Base-by-base conservation (phyloP, 2,329 filamentous ascomycete species). In the Pseudocercospora fuligena region DNA sequence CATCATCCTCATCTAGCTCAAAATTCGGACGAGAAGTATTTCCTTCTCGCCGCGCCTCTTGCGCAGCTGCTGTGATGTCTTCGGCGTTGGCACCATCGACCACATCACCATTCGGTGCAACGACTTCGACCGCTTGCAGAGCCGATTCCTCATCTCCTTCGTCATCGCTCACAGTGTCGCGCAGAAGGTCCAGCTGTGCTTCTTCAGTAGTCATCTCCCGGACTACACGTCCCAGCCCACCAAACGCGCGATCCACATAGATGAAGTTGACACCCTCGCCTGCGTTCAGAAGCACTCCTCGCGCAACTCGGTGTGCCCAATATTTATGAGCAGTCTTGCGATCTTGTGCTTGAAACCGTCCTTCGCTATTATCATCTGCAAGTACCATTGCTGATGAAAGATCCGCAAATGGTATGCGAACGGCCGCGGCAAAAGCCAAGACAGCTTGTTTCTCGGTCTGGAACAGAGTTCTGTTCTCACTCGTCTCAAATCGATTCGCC, bases 251-350 rank as follows among this genome's bases (percentile, higher is more conserved):
- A 72, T 89, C 87, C 21, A 88, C 84, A 68, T 84, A 84, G 16
- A 81, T 79, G 75, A 86, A 89, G 49, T 85, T 85, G 54, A 90
- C 80, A 2, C 82, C 83, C 67, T 84, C 83, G 0, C 82, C 83
- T 21, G 84, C 84, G 70, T 86, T 85, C 93, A 88, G 83, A 56
- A 91, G 74, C 1, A 90, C 71, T 0, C 87, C 86, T 63, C 88
- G 81, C 0, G 84, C 87, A 16, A 90, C 85, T 62, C 85, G 85
- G 63, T 86, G 79, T 4, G 82, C 86, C 89, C 89, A 91, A 72
- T 87, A 88, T 40, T 77, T 73, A 60, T 81, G 77, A 2, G 82
- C 82, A 3, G 78, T 75, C 25, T 76, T 73, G 27, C 83, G 79
- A 67, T 82, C 79, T 74, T 85, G 84, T 3, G 79, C 76, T 27